These are phyloP conservation scores for Aspergillus conjunctus DNA, from an alignment of 495 filamentous ascomycete genomes.

Conservation along the genomic window DNA sequence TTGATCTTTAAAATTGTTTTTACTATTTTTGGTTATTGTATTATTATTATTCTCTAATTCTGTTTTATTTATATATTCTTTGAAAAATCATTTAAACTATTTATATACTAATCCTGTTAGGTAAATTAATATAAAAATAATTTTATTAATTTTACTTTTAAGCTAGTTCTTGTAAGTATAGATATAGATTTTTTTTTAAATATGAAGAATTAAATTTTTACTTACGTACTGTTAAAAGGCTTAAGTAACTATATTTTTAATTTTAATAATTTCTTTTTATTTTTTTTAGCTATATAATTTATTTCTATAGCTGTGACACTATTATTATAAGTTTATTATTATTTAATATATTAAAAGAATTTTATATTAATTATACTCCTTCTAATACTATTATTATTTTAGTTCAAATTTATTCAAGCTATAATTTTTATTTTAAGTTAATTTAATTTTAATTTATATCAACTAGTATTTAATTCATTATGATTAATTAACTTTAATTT, in stretches of 20 bases:
- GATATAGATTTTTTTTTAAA: not conserved
- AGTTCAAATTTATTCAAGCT: too few relatives aligned
- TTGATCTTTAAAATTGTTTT: not conserved
- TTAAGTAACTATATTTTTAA: not conserved
- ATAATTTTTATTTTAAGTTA: not conserved
- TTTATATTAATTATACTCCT: too few relatives aligned
- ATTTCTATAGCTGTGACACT: not conserved
- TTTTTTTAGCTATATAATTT: not conserved
- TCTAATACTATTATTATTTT: too few relatives aligned
- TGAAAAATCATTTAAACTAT: not conserved
- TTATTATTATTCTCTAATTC: not conserved
- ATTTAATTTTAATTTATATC: not conserved
- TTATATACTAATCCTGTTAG: not conserved
- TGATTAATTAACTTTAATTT: too few relatives aligned
- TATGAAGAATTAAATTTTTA: too few relatives aligned
- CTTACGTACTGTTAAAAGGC: not conserved
- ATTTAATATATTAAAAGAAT: not conserved
- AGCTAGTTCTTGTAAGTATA: not conserved
- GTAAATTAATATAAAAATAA: not conserved
- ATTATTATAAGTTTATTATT: not conserved
- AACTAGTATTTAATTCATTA: too few relatives aligned
- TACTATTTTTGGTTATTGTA: not conserved
- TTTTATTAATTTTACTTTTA: not conserved
- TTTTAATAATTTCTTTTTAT: not conserved
- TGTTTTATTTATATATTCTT: not conserved